Evolutionary conservation across 441 rosid species (phyloP).

Genomic region (Breynia disticha): DNA sequence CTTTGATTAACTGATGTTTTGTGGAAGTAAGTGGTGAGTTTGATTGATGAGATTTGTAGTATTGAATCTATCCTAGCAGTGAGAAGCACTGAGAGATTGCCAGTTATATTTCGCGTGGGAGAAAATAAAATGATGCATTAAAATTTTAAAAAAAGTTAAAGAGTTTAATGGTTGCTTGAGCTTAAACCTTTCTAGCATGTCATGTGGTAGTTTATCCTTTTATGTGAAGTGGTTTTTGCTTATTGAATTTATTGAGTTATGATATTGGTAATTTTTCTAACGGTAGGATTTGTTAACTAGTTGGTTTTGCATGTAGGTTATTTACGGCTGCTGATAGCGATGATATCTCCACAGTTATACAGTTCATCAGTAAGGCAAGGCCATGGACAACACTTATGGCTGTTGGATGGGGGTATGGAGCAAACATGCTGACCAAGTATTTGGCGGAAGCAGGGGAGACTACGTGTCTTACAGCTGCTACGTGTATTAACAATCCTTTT

Average conservation of each 20-base stretch:
- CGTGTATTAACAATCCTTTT: conserved; percentile 90
- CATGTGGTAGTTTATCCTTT: too few relatives aligned
- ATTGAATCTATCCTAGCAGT: too few relatives aligned
- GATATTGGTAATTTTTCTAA: conserved; percentile 18
- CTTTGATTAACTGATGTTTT: too few relatives aligned
- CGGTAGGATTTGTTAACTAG: conserved; percentile 25
- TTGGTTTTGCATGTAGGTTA: conserved; percentile 64
- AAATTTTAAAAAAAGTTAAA: too few relatives aligned
- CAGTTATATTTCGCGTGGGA: too few relatives aligned
- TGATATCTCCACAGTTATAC: conserved; percentile 75
- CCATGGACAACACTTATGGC: conserved; percentile 89
- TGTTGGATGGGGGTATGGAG: conserved; percentile 91
- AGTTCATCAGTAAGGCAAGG: conserved; percentile 65
- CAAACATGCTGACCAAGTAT: conserved; percentile 87
- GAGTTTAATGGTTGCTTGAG: too few relatives aligned
- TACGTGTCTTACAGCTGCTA: conserved; percentile 85
- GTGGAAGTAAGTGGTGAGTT: too few relatives aligned
- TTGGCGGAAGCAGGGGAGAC: conserved; percentile 79
- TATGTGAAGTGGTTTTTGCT: neutral
- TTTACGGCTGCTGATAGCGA: conserved; percentile 98
- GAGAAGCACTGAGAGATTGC: too few relatives aligned
- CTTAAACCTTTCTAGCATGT: too few relatives aligned
- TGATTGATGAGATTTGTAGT: too few relatives aligned
- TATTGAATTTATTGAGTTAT: conserved; percentile 4
- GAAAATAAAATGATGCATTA: too few relatives aligned